Conservation (phyloP, 2,329 filamentous ascomycete species). For the Whalleya microplaca region DNA sequence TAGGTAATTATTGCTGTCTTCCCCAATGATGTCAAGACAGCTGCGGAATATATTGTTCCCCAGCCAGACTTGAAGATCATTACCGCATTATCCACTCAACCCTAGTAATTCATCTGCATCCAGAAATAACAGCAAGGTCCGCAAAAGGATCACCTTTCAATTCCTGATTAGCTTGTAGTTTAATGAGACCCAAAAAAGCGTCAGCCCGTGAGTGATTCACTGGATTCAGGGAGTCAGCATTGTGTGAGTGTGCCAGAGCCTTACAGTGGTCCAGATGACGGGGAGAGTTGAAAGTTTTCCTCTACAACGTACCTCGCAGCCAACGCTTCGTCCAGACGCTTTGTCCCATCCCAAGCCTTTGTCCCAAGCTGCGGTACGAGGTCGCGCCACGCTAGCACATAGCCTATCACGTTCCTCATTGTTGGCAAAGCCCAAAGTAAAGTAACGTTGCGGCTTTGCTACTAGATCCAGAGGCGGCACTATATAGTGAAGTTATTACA, state of each 20-base stretch:
- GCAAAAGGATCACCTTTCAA: too few species aligned
- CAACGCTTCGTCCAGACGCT: neutral
- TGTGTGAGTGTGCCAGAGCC: too few species aligned
- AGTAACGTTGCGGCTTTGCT: neutral
- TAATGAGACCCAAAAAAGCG: neutral
- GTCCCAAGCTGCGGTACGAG: neutral
- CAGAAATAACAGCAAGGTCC: neutral
- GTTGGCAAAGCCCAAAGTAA: neutral
- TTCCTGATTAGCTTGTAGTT: neutral
- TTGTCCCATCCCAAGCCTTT: too few species aligned
- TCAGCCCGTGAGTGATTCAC: neutral
- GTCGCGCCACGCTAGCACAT: too few species aligned
- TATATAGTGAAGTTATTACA: neutral
- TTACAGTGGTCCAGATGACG: too few species aligned
- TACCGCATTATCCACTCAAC: neutral
- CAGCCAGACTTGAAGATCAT: neutral
- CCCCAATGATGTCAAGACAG: neutral
- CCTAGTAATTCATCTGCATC: neutral
- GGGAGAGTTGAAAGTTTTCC: too few species aligned
- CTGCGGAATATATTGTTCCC: too few species aligned
- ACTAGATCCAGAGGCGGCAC: neutral
- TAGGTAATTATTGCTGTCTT: neutral
- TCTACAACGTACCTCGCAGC: neutral
- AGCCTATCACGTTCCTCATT: neutral
- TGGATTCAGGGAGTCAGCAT: too few species aligned